Percentiles rank a stretch among this genome's conserved stretches.
Evolutionary conservation across 192 early-diverging fungal genomes (phyloP).

Genomic region (Coemansia sp.): DNA sequence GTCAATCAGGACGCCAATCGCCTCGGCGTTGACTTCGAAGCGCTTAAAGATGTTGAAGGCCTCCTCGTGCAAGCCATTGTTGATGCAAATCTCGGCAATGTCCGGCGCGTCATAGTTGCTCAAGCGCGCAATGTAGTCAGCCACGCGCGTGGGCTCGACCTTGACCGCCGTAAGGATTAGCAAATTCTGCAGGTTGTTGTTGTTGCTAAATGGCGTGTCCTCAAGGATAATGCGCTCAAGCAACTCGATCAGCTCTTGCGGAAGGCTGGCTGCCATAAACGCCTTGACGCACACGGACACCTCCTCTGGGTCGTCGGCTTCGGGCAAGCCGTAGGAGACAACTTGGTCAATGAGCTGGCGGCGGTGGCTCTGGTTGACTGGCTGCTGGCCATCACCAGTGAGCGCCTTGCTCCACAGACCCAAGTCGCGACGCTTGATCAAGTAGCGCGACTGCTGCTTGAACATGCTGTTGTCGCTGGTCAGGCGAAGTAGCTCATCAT

Average conservation of each 20-base stretch:
- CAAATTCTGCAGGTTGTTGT: conserved; percentile 95
- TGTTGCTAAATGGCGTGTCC: conserved; percentile 87
- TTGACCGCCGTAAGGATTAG: conserved; percentile 96
- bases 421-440: conserved; percentile 84
- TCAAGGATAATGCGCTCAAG: conserved; percentile 96
- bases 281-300: conserved; percentile 97
- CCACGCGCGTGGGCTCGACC: conserved; percentile 87
- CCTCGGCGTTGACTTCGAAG: conserved; percentile 83
- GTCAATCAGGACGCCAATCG: conserved; percentile 88
- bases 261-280: conserved; percentile 95
- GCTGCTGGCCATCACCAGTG: conserved; percentile 62
- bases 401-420: conserved; percentile 85
- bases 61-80: conserved; percentile 87
- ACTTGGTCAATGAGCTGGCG: conserved; percentile 92
- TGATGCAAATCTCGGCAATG: conserved; percentile 94
- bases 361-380: conserved; percentile 64
- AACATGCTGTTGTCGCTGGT: conserved; percentile 99
- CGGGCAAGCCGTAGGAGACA: conserved; percentile 86
- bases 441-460: conserved; percentile 97
- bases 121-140: conserved; percentile 93
- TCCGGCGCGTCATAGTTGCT: conserved; percentile 97
- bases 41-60: conserved; percentile 96
- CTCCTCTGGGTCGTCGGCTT: conserved; percentile 95
- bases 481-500: conserved; percentile 89
- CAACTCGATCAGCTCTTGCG: conserved; percentile 95